Evolutionary conservation across 1,284 basidiomycete species (phyloP).

Genomic region (Polyporus tsugae): DNA sequence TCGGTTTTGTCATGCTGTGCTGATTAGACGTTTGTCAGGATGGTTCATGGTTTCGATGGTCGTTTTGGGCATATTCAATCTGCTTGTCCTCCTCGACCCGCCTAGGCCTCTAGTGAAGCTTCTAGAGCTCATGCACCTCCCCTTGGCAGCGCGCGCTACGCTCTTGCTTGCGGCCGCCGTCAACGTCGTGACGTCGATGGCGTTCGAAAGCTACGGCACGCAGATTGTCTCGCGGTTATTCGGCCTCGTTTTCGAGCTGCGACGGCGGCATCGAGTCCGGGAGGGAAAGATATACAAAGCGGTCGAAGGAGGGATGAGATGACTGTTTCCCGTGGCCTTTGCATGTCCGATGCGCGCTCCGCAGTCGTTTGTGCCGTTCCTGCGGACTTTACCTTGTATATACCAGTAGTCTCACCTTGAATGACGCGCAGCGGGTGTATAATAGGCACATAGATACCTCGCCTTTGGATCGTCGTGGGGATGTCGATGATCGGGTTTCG

Average conservation of each 20-base stretch:
- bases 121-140: slow-evolving; percentile 85
- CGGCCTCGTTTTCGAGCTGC: slow-evolving; percentile 54
- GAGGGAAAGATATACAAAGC: slow-evolving; percentile 78
- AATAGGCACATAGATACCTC: slow-evolving; percentile 15
- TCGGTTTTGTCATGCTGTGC: slow-evolving; percentile 14
- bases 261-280: slow-evolving; percentile 55
- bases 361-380: slow-evolving; percentile 1
- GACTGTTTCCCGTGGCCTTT: slow-evolving; percentile 8
- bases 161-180: slow-evolving; percentile 75
- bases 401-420: not conserved
- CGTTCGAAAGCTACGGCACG: slow-evolving; percentile 84
- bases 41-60: slow-evolving; percentile 82
- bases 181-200: slow-evolving; percentile 81
- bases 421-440: not conserved
- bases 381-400: not conserved
- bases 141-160: slow-evolving; percentile 72
- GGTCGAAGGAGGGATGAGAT: slow-evolving; percentile 71
- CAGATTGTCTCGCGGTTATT: slow-evolving; percentile 66
- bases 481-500: slow-evolving; percentile 31
- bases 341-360: not conserved
- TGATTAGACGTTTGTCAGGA: slow-evolving; percentile 51
- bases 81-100: slow-evolving; percentile 79
- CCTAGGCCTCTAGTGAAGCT: slow-evolving; percentile 67
- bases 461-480: slow-evolving; percentile 6
- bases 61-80: slow-evolving; percentile 74